Conservation (phyloP, 2,329 filamentous ascomycete genomes). For the Emmonsiellopsis sp. region DNA sequence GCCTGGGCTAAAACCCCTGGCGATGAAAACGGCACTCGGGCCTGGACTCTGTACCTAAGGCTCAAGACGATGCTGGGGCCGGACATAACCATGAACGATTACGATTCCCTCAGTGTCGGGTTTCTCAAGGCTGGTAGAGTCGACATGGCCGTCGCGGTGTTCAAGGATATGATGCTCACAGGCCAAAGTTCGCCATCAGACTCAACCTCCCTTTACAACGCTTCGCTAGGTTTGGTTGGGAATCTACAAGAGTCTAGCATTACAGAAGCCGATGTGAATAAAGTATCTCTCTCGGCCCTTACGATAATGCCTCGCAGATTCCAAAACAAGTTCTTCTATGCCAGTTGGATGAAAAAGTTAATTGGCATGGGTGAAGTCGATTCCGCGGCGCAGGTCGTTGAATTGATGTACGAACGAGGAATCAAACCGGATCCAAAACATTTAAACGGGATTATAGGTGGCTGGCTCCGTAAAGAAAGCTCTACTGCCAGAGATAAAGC, state of each 20-base stretch:
- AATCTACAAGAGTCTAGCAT: slow-evolving; percentile 33
- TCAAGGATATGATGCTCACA: slow-evolving; percentile 80
- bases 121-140: slow-evolving; percentile 59
- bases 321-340: slow-evolving; percentile 71
- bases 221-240: slow-evolving; percentile 29
- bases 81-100: slow-evolving; percentile 61
- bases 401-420: slow-evolving; percentile 62
- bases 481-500: slow-evolving; percentile 49
- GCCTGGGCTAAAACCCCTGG: slow-evolving; percentile 49
- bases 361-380: slow-evolving; percentile 63
- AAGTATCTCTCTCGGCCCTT: slow-evolving; percentile 40
- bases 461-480: slow-evolving; percentile 59
- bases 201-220: slow-evolving; percentile 35
- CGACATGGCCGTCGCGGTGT: slow-evolving; percentile 62
- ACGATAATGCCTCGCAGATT: slow-evolving; percentile 43
- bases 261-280: slow-evolving; percentile 36
- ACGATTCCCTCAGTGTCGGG: slow-evolving; percentile 61
- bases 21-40: slow-evolving; percentile 43
- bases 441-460: slow-evolving; percentile 71
- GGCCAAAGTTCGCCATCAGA: slow-evolving; percentile 38
- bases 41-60: slow-evolving; percentile 58
- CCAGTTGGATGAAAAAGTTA: slow-evolving; percentile 79
- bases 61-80: slow-evolving; percentile 53
- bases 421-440: slow-evolving; percentile 63
- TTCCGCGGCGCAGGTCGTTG: slow-evolving; percentile 61